Conservation (phyloP, 2,329 filamentous ascomycete genomes). For the Cytospora mali region DNA sequence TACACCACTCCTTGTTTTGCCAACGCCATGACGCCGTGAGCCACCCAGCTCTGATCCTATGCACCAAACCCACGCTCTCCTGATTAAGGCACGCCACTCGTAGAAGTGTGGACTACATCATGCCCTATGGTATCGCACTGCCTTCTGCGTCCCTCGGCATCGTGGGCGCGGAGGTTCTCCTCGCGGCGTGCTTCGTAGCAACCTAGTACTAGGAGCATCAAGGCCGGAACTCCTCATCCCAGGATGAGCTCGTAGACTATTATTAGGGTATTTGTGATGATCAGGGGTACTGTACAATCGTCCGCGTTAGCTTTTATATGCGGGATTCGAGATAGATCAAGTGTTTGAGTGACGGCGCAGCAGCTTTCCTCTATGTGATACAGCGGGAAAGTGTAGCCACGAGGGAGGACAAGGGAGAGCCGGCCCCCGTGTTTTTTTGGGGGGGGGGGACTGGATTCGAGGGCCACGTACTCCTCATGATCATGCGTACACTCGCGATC, state of each 20-base stretch:
- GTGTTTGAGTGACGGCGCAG: not conserved
- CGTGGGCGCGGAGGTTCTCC: not conserved
- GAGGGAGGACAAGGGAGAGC: not conserved
- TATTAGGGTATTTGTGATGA: conserved; percentile 79
- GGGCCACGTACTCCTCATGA: conserved; percentile 82
- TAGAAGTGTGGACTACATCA: not conserved
- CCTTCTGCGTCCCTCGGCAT: not conserved
- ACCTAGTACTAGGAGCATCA: not conserved
- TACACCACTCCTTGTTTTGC: not conserved
- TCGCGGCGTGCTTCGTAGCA: conserved; percentile 7
- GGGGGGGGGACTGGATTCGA: not conserved
- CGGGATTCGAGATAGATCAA: not conserved
- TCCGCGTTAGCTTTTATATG: conserved; percentile 8
- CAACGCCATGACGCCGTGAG: conserved; percentile 21
- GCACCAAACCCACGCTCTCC: not conserved
- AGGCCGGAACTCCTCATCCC: conserved; percentile 52
- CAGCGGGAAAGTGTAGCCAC: not conserved
- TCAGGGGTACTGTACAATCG: conserved; percentile 69
- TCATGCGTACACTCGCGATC: conserved; percentile 84
- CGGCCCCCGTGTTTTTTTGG: no score
- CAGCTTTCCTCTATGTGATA: no score
- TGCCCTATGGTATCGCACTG: not conserved
- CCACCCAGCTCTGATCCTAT: not conserved
- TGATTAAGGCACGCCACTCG: not conserved
- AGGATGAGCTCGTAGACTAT: conserved; percentile 81